Percentiles rank a stretch among this genome's conserved stretches.
Evolutionary conservation across 2,329 filamentous ascomycete genomes (phyloP).

Genomic region (Neonectria magnoliae): DNA sequence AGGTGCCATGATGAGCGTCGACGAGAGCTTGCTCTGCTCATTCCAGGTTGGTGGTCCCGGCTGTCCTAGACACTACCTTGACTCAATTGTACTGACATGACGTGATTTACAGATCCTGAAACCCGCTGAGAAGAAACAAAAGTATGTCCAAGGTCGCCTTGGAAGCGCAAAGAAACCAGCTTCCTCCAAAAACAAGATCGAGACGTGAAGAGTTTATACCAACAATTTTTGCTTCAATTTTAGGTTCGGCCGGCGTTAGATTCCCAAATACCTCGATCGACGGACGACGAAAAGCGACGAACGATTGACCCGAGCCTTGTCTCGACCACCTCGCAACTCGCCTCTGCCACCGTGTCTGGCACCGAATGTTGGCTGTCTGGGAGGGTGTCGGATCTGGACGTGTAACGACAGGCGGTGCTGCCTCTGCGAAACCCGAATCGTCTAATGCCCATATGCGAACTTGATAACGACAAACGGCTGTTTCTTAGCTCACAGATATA

Average conservation of each 20-base stretch:
- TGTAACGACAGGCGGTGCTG: slow-evolving; percentile 41
- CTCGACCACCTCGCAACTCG: slow-evolving; percentile 45
- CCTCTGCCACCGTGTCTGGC: slow-evolving; percentile 42
- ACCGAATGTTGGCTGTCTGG: slow-evolving; percentile 43
- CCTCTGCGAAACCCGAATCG: slow-evolving; percentile 46
- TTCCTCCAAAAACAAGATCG: slow-evolving; percentile 38
- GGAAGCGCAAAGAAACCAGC: slow-evolving; percentile 58
- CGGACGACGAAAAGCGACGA: slow-evolving; percentile 39
- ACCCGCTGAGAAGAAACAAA: slow-evolving; percentile 99
- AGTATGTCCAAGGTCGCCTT: slow-evolving; percentile 88
- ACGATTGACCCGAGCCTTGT: slow-evolving; percentile 37
- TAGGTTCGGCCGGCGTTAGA: slow-evolving; percentile 97
- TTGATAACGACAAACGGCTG: slow-evolving; percentile 54
- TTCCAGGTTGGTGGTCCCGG: slow-evolving; percentile 78
- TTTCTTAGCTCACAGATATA: slow-evolving; percentile 56
- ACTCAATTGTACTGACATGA: slow-evolving; percentile 18
- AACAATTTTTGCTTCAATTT: slow-evolving; percentile 74
- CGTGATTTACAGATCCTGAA: slow-evolving; percentile 81
- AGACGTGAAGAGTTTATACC: slow-evolving; percentile 58
- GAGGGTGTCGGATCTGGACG: slow-evolving; percentile 42
- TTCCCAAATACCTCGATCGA: slow-evolving; percentile 43
- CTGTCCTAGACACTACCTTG: background rate
- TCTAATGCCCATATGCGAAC: slow-evolving; percentile 52
- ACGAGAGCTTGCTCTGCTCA: slow-evolving; percentile 97
- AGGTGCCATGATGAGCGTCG: slow-evolving; percentile 99